Evolutionary conservation across 495 filamentous ascomycete genomes (phyloP).

Genomic region (Apiosordaria backusii): DNA sequence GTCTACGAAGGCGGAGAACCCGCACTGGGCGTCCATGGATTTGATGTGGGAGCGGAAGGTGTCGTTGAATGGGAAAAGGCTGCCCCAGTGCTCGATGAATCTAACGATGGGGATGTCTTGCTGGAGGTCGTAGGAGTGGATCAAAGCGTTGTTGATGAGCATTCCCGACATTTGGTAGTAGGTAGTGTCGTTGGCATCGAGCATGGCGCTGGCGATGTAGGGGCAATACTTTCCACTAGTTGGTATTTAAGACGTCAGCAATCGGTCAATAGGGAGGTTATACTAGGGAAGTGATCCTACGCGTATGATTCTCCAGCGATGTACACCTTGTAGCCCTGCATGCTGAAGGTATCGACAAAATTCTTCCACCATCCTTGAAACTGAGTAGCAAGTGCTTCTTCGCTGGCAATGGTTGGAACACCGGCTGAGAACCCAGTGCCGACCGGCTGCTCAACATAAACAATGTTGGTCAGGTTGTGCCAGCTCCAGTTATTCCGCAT

Average conservation of each 20-base stretch:
- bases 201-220: conserved; percentile 72
- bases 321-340: conserved; percentile 63
- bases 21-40: conserved; percentile 54
- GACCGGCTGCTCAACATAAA: conserved; percentile 75
- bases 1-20: conserved; percentile 60
- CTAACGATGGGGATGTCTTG: conserved; percentile 55
- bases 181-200: conserved; percentile 61
- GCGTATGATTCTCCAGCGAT: conserved; percentile 71
- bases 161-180: conserved; percentile 68
- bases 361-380: conserved; percentile 70
- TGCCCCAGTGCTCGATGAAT: conserved; percentile 59
- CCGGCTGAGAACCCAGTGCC: conserved; percentile 71
- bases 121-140: conserved; percentile 49
- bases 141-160: conserved; percentile 66
- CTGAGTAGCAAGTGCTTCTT: conserved; percentile 61
- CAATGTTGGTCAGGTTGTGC: conserved; percentile 71
- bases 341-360: conserved; percentile 63
- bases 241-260: not conserved
- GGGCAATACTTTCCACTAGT: conserved; percentile 65
- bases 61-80: conserved; percentile 63
- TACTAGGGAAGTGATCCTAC: conserved; percentile 9
- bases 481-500: conserved; percentile 64
- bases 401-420: conserved; percentile 55
- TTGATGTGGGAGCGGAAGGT: conserved; percentile 60
- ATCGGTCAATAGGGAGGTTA: not conserved